These are phyloP conservation scores for Aspergillus baeticus DNA, from an alignment of 495 filamentous ascomycete genomes.

Conservation along the genomic window DNA sequence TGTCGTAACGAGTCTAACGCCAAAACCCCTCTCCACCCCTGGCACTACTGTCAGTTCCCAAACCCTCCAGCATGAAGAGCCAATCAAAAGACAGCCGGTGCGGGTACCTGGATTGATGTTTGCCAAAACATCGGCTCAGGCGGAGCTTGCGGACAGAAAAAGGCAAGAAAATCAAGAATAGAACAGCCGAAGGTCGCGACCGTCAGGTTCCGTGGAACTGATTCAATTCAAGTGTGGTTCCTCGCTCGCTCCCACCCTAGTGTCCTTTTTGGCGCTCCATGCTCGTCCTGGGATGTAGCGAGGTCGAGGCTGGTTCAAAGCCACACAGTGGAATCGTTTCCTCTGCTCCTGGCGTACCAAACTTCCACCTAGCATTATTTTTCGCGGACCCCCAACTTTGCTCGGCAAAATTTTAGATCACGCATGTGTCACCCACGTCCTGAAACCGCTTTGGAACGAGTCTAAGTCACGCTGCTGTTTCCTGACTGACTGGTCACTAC, in stretches of 20 bases:
- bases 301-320: not conserved
- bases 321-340: not conserved
- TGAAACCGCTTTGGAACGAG: conserved; percentile 10
- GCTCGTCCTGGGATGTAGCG: not conserved
- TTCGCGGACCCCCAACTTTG: not conserved
- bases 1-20: not conserved
- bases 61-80: not conserved
- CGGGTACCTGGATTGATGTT: conserved; percentile 8
- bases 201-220: not conserved
- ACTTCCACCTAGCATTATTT: not conserved
- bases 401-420: conserved; percentile 7
- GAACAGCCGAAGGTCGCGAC: conserved; percentile 8
- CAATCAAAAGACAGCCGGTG: not conserved
- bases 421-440: conserved; percentile 6
- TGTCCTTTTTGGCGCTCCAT: not conserved
- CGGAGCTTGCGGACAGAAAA: not conserved
- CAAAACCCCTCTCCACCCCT: not conserved
- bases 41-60: not conserved
- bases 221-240: not conserved
- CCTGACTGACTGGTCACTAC: not conserved
- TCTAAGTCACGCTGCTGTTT: not conserved
- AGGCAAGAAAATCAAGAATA: conserved; percentile 3
- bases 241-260: not conserved
- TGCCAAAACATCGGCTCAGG: conserved; percentile 5
- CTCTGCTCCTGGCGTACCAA: conserved; percentile 4